Evolutionary conservation across 306 rosid genomes (phyloP).

Genomic region (Rosa persica): DNA sequence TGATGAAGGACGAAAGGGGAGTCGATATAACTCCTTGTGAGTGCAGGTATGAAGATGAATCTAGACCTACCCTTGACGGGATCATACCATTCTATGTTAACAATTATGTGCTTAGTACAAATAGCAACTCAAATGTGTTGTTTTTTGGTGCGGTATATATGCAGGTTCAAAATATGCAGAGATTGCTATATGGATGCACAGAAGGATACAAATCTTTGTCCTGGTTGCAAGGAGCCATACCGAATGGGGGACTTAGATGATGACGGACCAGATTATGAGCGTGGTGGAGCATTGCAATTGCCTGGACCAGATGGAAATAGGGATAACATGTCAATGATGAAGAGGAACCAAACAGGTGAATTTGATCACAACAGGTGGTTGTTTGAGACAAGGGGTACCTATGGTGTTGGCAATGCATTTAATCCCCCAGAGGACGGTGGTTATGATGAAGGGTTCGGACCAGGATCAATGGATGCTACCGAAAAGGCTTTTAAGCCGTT

Average conservation of each 20-base stretch:
- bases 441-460: constrained; percentile 35
- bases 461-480: constrained; percentile 43
- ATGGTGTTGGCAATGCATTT: constrained; percentile 84
- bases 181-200: constrained; percentile 83
- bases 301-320: constrained; percentile 58
- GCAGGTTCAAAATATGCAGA: constrained; percentile 85
- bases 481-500: constrained; percentile 85
- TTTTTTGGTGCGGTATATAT: background rate
- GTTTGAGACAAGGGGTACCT: constrained; percentile 86
- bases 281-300: constrained; percentile 50
- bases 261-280: constrained; percentile 46
- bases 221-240: constrained; percentile 88
- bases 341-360: constrained; percentile 77
- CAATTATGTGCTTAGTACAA: background rate
- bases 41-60: constrained; percentile 58
- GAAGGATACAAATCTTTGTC: constrained; percentile 63
- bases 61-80: background rate
- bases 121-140: background rate
- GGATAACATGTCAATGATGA: constrained; percentile 80
- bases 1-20: constrained; percentile 94
- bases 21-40: constrained; percentile 74
- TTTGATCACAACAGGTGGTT: constrained; percentile 88
- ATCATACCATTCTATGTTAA: too few species aligned
- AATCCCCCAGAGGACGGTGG: constrained; percentile 55
- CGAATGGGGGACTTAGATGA: constrained; percentile 40